Evolutionary conservation across 2,329 filamentous ascomycete species (phyloP), one percentile per base, ranked within the genome.

Genomic region (Xylaria sp.): DNA sequence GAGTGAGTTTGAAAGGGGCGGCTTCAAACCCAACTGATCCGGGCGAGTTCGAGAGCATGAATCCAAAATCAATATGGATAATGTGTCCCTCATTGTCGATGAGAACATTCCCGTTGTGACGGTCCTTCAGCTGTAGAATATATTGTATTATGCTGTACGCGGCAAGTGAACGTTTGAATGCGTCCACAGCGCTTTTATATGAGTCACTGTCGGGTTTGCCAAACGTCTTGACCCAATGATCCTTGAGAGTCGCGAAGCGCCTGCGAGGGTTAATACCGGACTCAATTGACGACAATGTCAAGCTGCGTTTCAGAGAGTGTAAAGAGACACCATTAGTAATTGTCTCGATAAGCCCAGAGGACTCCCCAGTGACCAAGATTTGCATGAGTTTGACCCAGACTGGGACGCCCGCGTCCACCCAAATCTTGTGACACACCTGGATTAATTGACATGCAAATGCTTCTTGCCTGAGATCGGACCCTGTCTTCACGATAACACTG

Each of bases 341-440:
- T 5, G 93, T 96, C 82, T 96, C 93, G 73, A 96, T 93, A 56
- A 96, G 86, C 2, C 93, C 93, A 1, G 92, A 94, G 9, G 91
- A 93, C 82, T 95, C 93, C 69, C 93, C 93, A 5, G 92, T 95
- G 50, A 96, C 93, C 62, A 96, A 83, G 63, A 96, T 96, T 63
- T 92, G 89, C 93, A 96, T 96, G 67, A 91, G 86, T 81, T 94
- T 94, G 23, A 94, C 92, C 93, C 93, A 96, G n/a, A 96, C 93
- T 44, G 91, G 87, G 39, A 92, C 88, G 31, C 85, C 83, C 18
- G 92, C 90, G 71, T 94, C 92, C 56, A 89, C 83, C 91, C 92
- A 96, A 73, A 94, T 94, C 81, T 91, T 92, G 76, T 92, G 87
- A 80, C 93, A 96, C 13, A 94, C 91, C 66, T 89, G 86, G 73